Evolutionary conservation across 2,329 filamentous ascomycete species (phyloP), one percentile per base, ranked within the genome.

Genomic region (Pseudophaeomoniella oleicola): DNA sequence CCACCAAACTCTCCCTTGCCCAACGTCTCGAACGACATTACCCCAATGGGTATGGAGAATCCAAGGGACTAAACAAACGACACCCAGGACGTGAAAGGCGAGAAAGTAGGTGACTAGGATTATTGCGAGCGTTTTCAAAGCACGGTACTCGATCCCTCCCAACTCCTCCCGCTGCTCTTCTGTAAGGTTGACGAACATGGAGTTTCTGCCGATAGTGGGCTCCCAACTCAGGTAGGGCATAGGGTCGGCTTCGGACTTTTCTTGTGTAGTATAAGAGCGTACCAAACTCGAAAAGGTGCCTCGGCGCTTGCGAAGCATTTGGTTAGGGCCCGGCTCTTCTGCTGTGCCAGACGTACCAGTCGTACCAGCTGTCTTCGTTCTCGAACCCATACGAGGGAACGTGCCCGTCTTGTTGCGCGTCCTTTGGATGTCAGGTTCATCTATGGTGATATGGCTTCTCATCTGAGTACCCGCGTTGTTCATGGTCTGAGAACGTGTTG

Each of bases 161-260:
- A 98, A 63, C 57, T 98, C 90, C 53, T 98, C 87, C 45, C 90
- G 75, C 58, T 98, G 86, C 44, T 90, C 85, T 46, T 93, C 81
- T 0, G 81, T 83, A 44, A 98, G 59, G 46, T 87, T 84, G 10
- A 90, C 71, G 51, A 96, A 98, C 27, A 83, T 80, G 9, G 88
- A 96, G 55, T 98, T 98, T 43, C 90, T 77, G 16, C 81, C 88
- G 37, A 94, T 72, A 0, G 90, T 98, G 2, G 90, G 85, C 41
- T 87, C 79, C 72, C 85, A 96, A 56, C 85, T 94, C 36, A 98
- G 71, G 55, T 98, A 98, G 0, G 90, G 90, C 63, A 84, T 81
- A 1, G 68, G 67, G 16, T 74, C 64, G 6, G 22, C 22, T 9
- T 47, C 50, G 1, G 56, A 51, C 34, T 47, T 46, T 37, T 59